These are phyloP conservation scores for Xylaria sp. DNA, from an alignment of 2,329 filamentous ascomycete species.

Conservation along the genomic window DNA sequence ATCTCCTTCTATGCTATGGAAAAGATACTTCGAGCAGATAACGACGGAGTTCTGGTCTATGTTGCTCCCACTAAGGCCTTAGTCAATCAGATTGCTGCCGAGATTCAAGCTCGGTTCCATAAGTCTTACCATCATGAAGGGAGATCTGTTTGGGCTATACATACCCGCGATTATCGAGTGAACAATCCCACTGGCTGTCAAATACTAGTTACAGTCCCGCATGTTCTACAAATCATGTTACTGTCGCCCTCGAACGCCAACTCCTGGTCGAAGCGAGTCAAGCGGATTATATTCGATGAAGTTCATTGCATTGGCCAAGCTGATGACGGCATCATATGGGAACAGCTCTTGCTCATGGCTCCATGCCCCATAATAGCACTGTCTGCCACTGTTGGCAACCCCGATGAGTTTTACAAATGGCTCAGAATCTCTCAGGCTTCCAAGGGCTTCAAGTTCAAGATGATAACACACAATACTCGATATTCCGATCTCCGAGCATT, in stretches of 20 bases:
- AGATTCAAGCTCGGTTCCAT: constrained; percentile 78
- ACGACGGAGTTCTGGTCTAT: constrained; percentile 79
- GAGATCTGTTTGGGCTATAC: constrained; percentile 81
- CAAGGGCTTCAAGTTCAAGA: constrained; percentile 72
- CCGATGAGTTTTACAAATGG: constrained; percentile 76
- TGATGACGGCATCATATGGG: constrained; percentile 81
- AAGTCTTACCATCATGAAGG: constrained; percentile 71
- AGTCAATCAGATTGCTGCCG: constrained; percentile 85
- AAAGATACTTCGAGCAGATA: constrained; percentile 73
- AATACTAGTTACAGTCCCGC: constrained; percentile 79
- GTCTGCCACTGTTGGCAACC: constrained; percentile 83
- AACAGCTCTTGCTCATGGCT: constrained; percentile 78
- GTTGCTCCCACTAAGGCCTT: constrained; percentile 85
- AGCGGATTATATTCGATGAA: constrained; percentile 84
- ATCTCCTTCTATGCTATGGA: constrained; percentile 89
- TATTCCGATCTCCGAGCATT: constrained; percentile 86
- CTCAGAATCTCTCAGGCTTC: constrained; percentile 70
- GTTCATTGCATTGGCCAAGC: constrained; percentile 83
- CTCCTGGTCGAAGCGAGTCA: constrained; percentile 74
- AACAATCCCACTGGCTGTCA: constrained; percentile 80
- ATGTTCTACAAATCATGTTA: constrained; percentile 83
- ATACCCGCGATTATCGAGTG: constrained; percentile 79
- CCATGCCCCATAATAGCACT: constrained; percentile 83
- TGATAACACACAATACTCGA: constrained; percentile 74
- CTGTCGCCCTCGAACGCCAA: constrained; percentile 71